Percentiles rank a stretch among this genome's conserved stretches.
Evolutionary conservation across 2,329 filamentous ascomycete genomes (phyloP).

Genomic region (Cryphonectria carpinicola): DNA sequence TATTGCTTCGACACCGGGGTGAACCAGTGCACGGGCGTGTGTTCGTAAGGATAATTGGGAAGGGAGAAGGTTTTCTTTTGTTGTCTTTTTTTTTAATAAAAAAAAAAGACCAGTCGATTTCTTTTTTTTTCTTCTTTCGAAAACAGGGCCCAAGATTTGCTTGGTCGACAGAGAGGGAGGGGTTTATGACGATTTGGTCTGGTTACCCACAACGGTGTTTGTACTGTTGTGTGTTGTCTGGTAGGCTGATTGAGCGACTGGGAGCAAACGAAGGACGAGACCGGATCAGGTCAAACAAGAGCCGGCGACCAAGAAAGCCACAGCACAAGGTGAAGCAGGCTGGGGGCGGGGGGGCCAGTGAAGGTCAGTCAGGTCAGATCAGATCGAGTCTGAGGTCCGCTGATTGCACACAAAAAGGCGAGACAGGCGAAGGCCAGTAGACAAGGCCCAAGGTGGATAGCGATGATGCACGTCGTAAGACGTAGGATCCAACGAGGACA

Average conservation of each 20-base stretch:
- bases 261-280: constrained; percentile 13
- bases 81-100: not conserved
- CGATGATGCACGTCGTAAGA: constrained; percentile 5
- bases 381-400: constrained; percentile 3
- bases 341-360: constrained; percentile 3
- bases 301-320: not conserved
- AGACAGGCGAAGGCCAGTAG: constrained; percentile 3
- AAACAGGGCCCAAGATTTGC: not conserved
- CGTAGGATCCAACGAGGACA: constrained; percentile 2
- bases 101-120: not conserved
- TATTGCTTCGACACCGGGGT: constrained; percentile 13
- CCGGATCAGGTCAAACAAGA: not conserved
- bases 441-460: constrained; percentile 15
- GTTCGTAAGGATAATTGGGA: not conserved
- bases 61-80: not conserved
- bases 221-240: not conserved
- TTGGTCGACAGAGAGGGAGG: not conserved
- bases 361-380: constrained; percentile 5
- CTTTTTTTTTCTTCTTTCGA: too few species aligned
- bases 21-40: constrained; percentile 4
- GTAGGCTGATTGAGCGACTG: not conserved
- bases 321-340: not conserved
- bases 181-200: not conserved
- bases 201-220: not conserved
- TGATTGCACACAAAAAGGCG: constrained; percentile 9